Conservation (phyloP, 2,329 filamentous ascomycete genomes). For the Periconia digitata region DNA sequence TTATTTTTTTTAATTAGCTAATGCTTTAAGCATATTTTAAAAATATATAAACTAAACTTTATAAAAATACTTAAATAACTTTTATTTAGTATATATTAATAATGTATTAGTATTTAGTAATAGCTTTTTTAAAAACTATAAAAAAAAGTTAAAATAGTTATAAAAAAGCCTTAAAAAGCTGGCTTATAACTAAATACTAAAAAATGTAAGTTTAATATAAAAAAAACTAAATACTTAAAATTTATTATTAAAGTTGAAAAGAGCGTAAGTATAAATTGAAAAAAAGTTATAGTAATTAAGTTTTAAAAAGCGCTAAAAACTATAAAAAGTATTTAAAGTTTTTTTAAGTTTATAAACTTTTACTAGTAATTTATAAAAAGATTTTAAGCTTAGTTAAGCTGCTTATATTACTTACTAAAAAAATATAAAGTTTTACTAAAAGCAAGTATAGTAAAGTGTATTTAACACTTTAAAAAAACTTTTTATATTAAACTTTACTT, state of each 20-base stretch:
- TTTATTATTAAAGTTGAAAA: constrained; percentile 11
- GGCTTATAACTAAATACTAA: constrained; percentile 7
- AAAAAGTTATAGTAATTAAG: constrained; percentile 4
- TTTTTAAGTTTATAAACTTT: constrained; percentile 9
- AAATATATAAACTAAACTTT: neutral
- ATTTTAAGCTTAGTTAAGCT: constrained; percentile 1
- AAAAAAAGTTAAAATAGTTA: neutral
- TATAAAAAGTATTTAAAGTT: constrained; percentile 6
- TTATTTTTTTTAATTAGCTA: neutral
- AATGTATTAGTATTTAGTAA: neutral
- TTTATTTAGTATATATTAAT: neutral
- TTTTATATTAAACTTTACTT: constrained; percentile 1
- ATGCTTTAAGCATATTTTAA: neutral
- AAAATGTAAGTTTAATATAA: constrained; percentile 5
- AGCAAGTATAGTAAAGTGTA: constrained; percentile 1
- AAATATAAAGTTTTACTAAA: constrained; percentile 4
- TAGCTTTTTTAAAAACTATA: neutral
- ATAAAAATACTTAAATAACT: neutral
- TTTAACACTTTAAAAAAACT: constrained; percentile 6
- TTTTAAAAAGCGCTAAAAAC: neutral
- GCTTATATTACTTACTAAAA: constrained; percentile 3
- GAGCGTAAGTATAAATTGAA: constrained; percentile 6
- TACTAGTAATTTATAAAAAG: constrained; percentile 6
- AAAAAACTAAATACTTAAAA: constrained; percentile 7
- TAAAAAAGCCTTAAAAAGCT: neutral